These are phyloP conservation scores for Syzygium malaccense DNA, from an alignment of 441 rosid genomes.

Conservation along the genomic window DNA sequence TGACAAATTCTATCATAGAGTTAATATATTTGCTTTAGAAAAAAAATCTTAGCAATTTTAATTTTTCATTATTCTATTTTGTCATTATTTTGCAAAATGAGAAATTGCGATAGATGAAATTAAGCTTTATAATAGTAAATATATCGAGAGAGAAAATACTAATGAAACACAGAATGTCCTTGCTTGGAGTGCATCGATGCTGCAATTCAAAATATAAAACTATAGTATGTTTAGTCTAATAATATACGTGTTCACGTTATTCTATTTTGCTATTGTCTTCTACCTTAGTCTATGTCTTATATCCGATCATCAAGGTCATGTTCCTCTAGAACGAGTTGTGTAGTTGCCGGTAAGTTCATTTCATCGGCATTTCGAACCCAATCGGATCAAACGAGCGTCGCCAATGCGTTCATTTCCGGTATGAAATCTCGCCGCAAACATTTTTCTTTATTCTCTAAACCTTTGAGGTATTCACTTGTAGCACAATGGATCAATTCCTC, in stretches of 20 bases:
- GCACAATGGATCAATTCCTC: not conserved
- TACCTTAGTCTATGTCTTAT: not conserved
- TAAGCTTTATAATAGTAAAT: not conserved
- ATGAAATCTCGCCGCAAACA: not conserved
- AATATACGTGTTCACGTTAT: not conserved
- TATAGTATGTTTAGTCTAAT: not conserved
- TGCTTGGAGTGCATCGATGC: rapidly evolving
- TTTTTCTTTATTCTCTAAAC: not conserved
- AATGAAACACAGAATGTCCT: not conserved
- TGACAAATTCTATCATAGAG: not conserved
- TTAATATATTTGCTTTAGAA: not conserved
- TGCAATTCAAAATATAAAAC: not conserved
- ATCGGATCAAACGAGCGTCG: not conserved
- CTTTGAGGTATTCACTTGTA: not conserved
- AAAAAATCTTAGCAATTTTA: not conserved
- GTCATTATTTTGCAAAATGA: not conserved
- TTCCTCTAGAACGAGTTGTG: not conserved
- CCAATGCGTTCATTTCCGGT: not conserved
- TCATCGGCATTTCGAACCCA: not conserved
- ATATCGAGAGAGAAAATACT: not conserved
- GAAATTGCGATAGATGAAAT: not conserved
- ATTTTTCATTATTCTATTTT: not conserved
- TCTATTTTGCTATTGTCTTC: not conserved
- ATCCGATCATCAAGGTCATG: not conserved
- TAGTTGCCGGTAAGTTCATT: not conserved